A percentile compares a stretch with the other conserved stretches of the same genome.
Evolutionary conservation across 768 basidiomycete species (phyloP).

Genomic region (Sistotremastrum suecicum): DNA sequence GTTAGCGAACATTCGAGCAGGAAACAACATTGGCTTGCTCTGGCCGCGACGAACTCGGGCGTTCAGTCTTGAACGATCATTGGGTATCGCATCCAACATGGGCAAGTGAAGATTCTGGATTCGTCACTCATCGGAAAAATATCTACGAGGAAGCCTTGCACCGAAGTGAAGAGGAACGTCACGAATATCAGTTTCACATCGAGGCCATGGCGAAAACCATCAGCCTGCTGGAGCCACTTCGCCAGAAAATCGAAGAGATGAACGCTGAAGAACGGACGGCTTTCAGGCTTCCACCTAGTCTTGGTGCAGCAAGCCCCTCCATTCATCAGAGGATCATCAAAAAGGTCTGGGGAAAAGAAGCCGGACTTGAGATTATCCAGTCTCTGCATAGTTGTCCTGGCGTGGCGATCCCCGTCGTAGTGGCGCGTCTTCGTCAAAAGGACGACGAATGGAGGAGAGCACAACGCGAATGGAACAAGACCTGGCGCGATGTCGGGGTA

Average conservation of each 20-base stretch:
- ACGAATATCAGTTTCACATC: conserved; percentile 98
- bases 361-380: conserved; percentile 66
- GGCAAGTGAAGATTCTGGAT: conserved; percentile 88
- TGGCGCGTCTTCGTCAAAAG: conserved; percentile 83
- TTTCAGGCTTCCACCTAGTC: conserved; percentile 82
- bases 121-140: conserved; percentile 86
- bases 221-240: conserved; percentile 78
- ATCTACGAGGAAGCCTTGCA: conserved; percentile 93
- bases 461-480: conserved; percentile 96
- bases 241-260: conserved; percentile 73
- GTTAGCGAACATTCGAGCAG: conserved; percentile 24
- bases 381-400: conserved; percentile 90
- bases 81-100: conserved; percentile 98
- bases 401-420: conserved; percentile 78
- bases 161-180: conserved; percentile 92
- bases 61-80: conserved; percentile 90
- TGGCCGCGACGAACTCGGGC: conserved; percentile 95
- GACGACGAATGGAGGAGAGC: conserved; percentile 98
- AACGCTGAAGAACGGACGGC: conserved; percentile 58
- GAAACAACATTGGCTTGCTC: conserved; percentile 82
- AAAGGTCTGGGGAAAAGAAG: conserved; percentile 89
- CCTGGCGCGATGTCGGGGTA: conserved; percentile 94
- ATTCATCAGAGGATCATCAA: conserved; percentile 90
- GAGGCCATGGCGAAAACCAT: conserved; percentile 92
- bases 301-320: conserved; percentile 67